Evolutionary conservation across 768 basidiomycete species (phyloP).

Genomic region (Suillus tomentosus): DNA sequence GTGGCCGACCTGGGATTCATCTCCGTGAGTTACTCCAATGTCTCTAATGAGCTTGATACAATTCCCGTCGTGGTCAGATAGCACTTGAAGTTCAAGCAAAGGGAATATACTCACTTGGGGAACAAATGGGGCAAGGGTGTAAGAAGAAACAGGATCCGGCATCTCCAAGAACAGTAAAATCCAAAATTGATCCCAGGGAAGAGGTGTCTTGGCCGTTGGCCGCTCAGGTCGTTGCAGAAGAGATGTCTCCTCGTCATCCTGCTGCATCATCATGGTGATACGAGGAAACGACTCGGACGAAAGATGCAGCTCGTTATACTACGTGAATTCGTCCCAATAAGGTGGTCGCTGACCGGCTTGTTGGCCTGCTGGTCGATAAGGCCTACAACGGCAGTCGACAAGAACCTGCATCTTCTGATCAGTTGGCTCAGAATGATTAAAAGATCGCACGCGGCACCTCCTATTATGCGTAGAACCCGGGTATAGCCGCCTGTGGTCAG

Average conservation of each 20-base stretch:
- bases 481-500: too few species aligned
- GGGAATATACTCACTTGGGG: constrained; percentile 46
- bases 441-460: too few species aligned
- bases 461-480: too few species aligned
- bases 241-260: constrained; percentile 61
- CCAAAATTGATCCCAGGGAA: constrained; percentile 70
- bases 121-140: constrained; percentile 74
- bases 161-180: constrained; percentile 71
- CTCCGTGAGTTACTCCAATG: constrained; percentile 41
- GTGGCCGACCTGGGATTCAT: constrained; percentile 47
- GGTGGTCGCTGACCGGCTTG: too few species aligned
- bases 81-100: background rate
- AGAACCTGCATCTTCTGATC: too few species aligned
- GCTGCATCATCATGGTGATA: background rate
- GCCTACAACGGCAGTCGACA: too few species aligned
- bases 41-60: constrained; percentile 27
- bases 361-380: too few species aligned
- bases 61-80: background rate
- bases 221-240: constrained; percentile 38
- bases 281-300: background rate
- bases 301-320: too few species aligned
- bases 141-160: constrained; percentile 70
- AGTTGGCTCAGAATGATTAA: too few species aligned
- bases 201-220: constrained; percentile 43
- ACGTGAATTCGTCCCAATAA: too few species aligned